Base-by-base conservation (phyloP, 1,139 yeast genomes). In the Scheffersomyces insectosa region DNA sequence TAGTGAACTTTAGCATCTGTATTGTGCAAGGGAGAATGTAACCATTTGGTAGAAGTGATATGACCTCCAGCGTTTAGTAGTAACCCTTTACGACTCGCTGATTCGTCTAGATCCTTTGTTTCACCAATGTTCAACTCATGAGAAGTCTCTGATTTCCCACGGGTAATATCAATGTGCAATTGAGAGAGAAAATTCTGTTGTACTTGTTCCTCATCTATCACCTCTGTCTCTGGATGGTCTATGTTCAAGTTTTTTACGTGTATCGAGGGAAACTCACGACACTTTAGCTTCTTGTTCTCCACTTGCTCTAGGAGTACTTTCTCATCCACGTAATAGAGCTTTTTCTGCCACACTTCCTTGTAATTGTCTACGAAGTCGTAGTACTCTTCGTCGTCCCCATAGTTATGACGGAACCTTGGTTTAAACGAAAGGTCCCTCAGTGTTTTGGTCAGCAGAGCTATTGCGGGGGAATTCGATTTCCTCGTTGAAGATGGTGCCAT, bases 41-140 rank as follows among this genome's bases (percentile, higher is more conserved):
- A 55, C 89, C 90, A 85, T 27, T 77, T 75, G 44, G 76, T 60
- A 15, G 79, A 73, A 0, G 85, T 69, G 0, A 85, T 68, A 5
- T 75, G 57, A 0, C 85, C 85, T 1, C 88, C 88, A 0, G 77
- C 64, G 49, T 80, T 79, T 11, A 77, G 45, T 0, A 77, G 65
- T n/a, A 67, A 56, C 0, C 81, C 85, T 16, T 59, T 60, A 47
- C 86, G 60, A 4, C 62, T 52, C 9, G 54, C 39, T 1, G 50
- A 11, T 1, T 43, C 45, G 10, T 47, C 50, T 16, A 51, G 36
- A n/a, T 39, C 33, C 4, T 38, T 32, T 9, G 46, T 39, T 8
- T 50, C 46, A 3, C 48, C 52, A 12, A 42, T 40, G 13, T 32
- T 29, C n/a, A 46, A 32, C 7, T 10, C 13, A 11, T 38, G 27